phyloP scores from a whole-genome alignment of 306 rosid species.

The Sicyos edulis region DNA sequence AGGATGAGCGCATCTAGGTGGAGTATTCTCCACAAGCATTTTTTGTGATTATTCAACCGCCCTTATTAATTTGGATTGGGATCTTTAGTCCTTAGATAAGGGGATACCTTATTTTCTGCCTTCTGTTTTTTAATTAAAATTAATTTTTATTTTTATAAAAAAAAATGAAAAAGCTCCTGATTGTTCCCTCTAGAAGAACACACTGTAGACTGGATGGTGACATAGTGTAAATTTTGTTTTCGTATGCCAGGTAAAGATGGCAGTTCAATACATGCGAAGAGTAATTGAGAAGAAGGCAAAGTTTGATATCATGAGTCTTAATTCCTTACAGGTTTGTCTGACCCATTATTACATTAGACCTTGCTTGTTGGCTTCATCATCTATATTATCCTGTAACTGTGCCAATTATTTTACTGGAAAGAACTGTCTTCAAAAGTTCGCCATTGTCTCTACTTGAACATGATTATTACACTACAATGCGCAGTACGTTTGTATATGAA shows the following conservation, averaged over 20 bases:
- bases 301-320: conserved; percentile 87
- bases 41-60: neutral
- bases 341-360: conserved; percentile 2
- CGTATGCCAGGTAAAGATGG: conserved; percentile 72
- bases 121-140: too few species aligned
- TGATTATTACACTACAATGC: neutral
- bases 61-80: neutral
- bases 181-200: neutral
- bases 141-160: too few species aligned
- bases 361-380: conserved; percentile 17
- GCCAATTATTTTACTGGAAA: conserved; percentile 2
- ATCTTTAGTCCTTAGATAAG: neutral
- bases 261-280: conserved; percentile 92
- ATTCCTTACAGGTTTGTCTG: conserved; percentile 72
- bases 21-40: neutral
- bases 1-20: neutral
- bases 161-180: too few species aligned
- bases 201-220: neutral
- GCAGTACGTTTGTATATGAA: neutral
- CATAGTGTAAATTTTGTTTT: neutral
- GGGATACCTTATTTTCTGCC: neutral
- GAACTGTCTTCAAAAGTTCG: neutral
- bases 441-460: neutral
- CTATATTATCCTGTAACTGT: neutral
- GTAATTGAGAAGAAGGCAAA: conserved; percentile 88